Evolutionary conservation across 345 rosid genomes (phyloP).

Genomic region (Ceriops zippeliana): DNA sequence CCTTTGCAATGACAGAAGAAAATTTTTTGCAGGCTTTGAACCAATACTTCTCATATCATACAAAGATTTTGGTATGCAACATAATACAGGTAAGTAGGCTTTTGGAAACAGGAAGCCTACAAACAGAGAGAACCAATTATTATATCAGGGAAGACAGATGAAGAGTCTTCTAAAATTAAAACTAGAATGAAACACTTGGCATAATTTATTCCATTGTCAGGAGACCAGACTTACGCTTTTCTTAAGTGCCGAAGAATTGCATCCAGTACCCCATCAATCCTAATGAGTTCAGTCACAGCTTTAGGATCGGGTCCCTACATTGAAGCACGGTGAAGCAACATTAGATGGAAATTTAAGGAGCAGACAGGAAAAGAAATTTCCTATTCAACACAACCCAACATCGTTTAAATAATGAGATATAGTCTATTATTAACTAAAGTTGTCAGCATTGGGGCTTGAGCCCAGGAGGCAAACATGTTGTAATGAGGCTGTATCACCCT

Average conservation of each 20-base stretch:
- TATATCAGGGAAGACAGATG: too few species aligned
- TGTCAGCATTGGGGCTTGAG: too few species aligned
- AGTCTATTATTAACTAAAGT: too few species aligned
- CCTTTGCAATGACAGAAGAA: too few species aligned
- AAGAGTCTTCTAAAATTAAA: not conserved
- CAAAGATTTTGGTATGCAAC: too few species aligned
- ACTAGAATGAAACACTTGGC: not conserved
- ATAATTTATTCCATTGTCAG: not conserved
- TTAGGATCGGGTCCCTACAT: conserved; percentile 87
- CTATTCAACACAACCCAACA: not conserved
- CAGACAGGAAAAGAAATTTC: not conserved
- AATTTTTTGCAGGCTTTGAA: too few species aligned
- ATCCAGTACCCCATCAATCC: conserved; percentile 67
- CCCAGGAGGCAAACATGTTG: too few species aligned
- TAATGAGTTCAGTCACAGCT: conserved; percentile 76
- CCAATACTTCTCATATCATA: too few species aligned
- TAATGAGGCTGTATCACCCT: too few species aligned
- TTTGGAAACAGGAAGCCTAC: too few species aligned
- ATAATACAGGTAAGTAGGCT: too few species aligned
- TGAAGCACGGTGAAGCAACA: conserved; percentile 28
- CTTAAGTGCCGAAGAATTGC: conserved; percentile 80
- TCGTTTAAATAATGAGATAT: not conserved
- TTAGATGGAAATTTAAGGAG: conserved; percentile 27
- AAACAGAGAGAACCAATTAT: too few species aligned
- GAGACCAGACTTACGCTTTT: conserved; percentile 58